Base-by-base conservation (phyloP, 2,329 filamentous ascomycete genomes). In the Emergomyces pasteurianus region DNA sequence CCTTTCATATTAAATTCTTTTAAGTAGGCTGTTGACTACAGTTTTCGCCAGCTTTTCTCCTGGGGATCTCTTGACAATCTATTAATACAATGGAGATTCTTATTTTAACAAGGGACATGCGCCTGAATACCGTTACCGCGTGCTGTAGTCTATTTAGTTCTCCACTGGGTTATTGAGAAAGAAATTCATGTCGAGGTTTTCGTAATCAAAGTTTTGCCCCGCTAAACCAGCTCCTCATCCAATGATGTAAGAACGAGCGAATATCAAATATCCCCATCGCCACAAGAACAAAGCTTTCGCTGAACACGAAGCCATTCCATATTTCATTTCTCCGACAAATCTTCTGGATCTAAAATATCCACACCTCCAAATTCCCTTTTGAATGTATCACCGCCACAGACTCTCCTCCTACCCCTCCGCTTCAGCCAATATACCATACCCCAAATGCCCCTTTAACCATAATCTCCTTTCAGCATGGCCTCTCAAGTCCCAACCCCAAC, bases 401-500 rank as follows among this genome's bases (percentile, higher is more conserved):
- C n/a, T n/a, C n/a, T 31, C 34, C 34, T 7, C 34, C 34, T 8
- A 36, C 34, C 34, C 34, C n/a, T n/a, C n/a, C n/a, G n/a, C n/a
- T n/a, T n/a, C n/a, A n/a, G n/a, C n/a, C n/a, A n/a, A n/a, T n/a
- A n/a, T n/a, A n/a, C n/a, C n/a, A n/a, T n/a, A n/a, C n/a, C n/a
- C n/a, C n/a, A n/a, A n/a, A n/a, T n/a, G n/a, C n/a, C 26, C 50
- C 18, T 54, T 47, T 8, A 23, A 16, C 7, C 42, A n/a, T 16
- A 14, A 31, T 31, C 5, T 6, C 26, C 34, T 23, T 59, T 21
- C 7, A 54, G 18, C 21, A 58, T 36, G 34, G 54, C 46, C 9
- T 63, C 66, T 14, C 64, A 67, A 43, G 65, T 65, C 23, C 72
- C 73, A 10, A 71, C 74, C n/a, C 74, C 72, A 43, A 75, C 75